These are phyloP conservation scores for Hypoxylon fuscum DNA, from an alignment of 495 filamentous ascomycete species.

Conservation along the genomic window DNA sequence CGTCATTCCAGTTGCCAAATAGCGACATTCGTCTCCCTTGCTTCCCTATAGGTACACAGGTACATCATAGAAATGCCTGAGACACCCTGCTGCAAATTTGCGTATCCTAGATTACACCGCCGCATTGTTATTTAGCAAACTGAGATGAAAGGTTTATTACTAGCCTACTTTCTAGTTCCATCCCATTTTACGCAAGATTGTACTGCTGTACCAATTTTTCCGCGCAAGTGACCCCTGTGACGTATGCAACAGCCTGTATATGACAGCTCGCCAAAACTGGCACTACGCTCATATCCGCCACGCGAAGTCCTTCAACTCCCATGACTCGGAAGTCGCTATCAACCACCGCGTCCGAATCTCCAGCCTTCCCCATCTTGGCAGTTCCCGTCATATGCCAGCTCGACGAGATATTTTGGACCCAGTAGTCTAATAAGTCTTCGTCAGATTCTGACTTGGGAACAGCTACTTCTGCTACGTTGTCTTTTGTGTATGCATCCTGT, in stretches of 20 bases:
- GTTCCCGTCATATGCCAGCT: conserved; percentile 68
- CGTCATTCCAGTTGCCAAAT: too few species aligned
- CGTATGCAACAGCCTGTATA: conserved; percentile 44
- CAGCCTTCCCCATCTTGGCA: conserved; percentile 65
- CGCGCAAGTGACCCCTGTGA: conserved; percentile 49
- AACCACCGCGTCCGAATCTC: conserved; percentile 60
- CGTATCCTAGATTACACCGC: too few species aligned
- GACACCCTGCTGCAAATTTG: too few species aligned
- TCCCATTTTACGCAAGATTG: conserved; percentile 1
- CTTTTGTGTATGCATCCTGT: conserved; percentile 56
- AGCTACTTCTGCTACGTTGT: conserved; percentile 50
- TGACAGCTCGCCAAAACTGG: conserved; percentile 57
- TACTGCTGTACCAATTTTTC: conserved; percentile 56
- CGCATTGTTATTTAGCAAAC: too few species aligned
- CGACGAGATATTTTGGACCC: conserved; percentile 45
- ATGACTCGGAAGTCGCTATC: conserved; percentile 62
- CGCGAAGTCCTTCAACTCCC: conserved; percentile 64
- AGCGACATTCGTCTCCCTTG: too few species aligned
- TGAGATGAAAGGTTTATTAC: too few species aligned
- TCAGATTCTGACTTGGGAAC: conserved; percentile 60
- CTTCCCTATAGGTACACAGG: too few species aligned
- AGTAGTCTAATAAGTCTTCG: conserved; percentile 63
- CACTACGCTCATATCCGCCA: conserved; percentile 71
- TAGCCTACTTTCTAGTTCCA: too few species aligned
- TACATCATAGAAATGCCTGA: too few species aligned